These are phyloP conservation scores for Hermanozyma aechmeae DNA, from an alignment of 805 yeast species.

Conservation along the genomic window DNA sequence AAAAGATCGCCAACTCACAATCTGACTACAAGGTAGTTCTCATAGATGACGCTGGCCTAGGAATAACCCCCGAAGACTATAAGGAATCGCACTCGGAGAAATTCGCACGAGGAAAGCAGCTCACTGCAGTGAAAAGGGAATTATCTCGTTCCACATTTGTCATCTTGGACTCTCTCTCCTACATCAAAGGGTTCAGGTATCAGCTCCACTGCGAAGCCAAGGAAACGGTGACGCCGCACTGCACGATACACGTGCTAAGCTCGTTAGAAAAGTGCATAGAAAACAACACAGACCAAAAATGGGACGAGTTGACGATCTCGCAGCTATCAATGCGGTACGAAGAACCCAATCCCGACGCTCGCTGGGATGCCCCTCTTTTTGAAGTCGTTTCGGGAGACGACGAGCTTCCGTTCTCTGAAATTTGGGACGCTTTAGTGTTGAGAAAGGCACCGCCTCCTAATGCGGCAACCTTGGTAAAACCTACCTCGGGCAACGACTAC, in stretches of 20 bases:
- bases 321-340: conserved; percentile 81
- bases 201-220: conserved; percentile 93
- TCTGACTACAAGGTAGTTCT: conserved; percentile 44
- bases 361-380: conserved; percentile 94
- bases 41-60: conserved; percentile 72
- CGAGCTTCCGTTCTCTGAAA: conserved; percentile 51
- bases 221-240: conserved; percentile 68
- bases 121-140: conserved; percentile 83
- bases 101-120: conserved; percentile 71
- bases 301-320: conserved; percentile 59
- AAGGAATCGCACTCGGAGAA: conserved; percentile 70
- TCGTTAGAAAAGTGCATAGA: conserved; percentile 52
- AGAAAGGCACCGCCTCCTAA: conserved; percentile 67
- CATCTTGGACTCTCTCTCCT: conserved; percentile 75
- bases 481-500: conserved; percentile 69
- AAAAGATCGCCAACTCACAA: conserved; percentile 30
- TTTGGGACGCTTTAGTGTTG: conserved; percentile 55
- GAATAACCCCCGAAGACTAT: conserved; percentile 61
- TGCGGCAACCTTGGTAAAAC: conserved; percentile 73
- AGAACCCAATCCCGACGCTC: conserved; percentile 75
- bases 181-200: conserved; percentile 92
- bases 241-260: conserved; percentile 72
- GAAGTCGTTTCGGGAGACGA: conserved; percentile 46
- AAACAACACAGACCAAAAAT: conserved; percentile 49
- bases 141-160: conserved; percentile 63